Percentiles rank a stretch among this genome's conserved stretches.
These are phyloP conservation scores for Kurtzmaniella quercitrusa DNA, from an alignment of 1,139 yeast genomes.

Conservation along the genomic window DNA sequence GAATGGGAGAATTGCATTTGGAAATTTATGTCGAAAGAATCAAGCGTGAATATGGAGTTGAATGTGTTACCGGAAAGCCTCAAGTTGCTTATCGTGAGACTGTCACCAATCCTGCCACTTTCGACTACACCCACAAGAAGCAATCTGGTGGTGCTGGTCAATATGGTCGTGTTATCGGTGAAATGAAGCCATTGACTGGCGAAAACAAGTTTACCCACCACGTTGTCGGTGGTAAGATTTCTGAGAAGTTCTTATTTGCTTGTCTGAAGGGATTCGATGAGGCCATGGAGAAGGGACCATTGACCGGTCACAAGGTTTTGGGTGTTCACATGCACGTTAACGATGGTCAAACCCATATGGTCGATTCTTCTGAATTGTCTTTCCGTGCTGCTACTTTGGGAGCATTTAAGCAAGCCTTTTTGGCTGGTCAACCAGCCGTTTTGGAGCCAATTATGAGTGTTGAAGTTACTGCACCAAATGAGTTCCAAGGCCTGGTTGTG, in stretches of 20 bases:
- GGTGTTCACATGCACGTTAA: constrained; percentile 92
- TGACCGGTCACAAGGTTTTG: constrained; percentile 88
- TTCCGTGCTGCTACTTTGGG: constrained; percentile 89
- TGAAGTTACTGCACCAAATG: constrained; percentile 89
- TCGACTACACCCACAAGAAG: constrained; percentile 94
- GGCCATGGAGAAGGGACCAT: constrained; percentile 93
- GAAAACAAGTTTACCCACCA: constrained; percentile 77
- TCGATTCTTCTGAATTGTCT: constrained; percentile 93
- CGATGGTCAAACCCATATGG: constrained; percentile 97
- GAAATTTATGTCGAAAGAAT: constrained; percentile 97
- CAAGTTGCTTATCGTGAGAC: constrained; percentile 98
- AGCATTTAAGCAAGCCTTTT: constrained; percentile 90
- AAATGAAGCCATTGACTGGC: constrained; percentile 60
- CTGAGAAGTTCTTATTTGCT: constrained; percentile 91
- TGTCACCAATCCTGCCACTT: constrained; percentile 58
- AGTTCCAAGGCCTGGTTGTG: constrained; percentile 91
- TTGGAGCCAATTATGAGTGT: constrained; percentile 96
- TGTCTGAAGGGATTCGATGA: constrained; percentile 96
- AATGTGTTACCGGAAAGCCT: constrained; percentile 93
- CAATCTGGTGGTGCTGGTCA: constrained; percentile 99
- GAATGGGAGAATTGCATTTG: constrained; percentile 97
- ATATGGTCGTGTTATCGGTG: constrained; percentile 95
- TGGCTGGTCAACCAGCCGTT: constrained; percentile 79
- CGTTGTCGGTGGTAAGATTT: constrained; percentile 94
- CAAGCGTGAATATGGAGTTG: constrained; percentile 95